phyloP scores from a whole-genome alignment of 495 filamentous ascomycete genomes.

The Ramalina peruviana region DNA sequence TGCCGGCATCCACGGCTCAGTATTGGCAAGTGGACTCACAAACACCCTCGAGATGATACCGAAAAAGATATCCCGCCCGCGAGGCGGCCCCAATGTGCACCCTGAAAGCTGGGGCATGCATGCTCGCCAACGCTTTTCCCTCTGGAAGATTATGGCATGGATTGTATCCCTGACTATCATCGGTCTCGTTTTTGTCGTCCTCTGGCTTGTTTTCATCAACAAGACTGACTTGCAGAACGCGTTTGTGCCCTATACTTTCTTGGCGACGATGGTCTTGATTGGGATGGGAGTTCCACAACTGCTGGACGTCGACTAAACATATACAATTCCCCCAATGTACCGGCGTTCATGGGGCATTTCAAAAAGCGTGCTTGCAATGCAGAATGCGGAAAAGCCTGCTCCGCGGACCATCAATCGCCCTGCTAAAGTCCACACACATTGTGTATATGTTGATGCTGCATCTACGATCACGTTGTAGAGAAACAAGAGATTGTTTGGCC shows the following conservation, averaged over 20 bases:
- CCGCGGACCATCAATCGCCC: no score
- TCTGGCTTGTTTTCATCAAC: neutral
- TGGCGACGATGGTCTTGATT: neutral
- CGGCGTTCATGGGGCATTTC: no score
- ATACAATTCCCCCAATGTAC: no score
- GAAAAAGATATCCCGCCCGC: neutral
- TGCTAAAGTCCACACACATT: no score
- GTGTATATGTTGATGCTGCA: no score
- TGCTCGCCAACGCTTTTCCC: neutral
- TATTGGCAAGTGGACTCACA: neutral
- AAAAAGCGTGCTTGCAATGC: no score
- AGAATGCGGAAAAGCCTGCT: no score
- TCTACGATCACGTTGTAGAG: no score
- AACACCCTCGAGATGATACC: neutral
- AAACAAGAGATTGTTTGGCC: no score
- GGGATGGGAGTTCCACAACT: neutral
- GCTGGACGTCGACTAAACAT: slow-evolving; percentile 4
- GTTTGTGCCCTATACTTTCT: neutral
- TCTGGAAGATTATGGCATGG: neutral
- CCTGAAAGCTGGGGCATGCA: neutral
- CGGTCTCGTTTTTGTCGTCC: neutral
- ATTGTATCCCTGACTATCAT: neutral
- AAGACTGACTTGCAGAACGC: slow-evolving; percentile 2
- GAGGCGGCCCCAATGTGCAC: no score
- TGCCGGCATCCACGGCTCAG: neutral